Evolutionary conservation across 257 asterid species (phyloP).

Genomic region (Lithospermum erythrorhizon): DNA sequence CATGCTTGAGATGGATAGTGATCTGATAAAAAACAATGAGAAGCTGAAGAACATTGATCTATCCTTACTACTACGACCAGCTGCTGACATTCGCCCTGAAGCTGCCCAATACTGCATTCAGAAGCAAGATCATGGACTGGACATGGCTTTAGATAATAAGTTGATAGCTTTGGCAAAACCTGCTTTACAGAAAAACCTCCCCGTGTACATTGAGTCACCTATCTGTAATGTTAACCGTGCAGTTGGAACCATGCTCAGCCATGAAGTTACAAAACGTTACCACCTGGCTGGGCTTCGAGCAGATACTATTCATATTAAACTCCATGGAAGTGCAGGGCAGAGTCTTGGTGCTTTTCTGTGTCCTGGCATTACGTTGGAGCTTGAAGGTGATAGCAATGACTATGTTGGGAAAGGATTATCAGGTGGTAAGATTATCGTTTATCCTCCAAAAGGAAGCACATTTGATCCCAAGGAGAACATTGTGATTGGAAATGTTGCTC

Average conservation of each 20-base stretch:
- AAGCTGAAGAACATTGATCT: constrained; percentile 82
- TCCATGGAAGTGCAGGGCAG: constrained; percentile 95
- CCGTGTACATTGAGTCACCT: constrained; percentile 77
- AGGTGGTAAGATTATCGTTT: constrained; percentile 81
- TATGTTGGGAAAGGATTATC: constrained; percentile 98
- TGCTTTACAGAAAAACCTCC: constrained; percentile 68
- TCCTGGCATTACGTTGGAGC: constrained; percentile 88
- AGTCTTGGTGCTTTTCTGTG: constrained; percentile 98
- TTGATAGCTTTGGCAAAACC: constrained; percentile 54
- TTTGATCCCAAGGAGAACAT: constrained; percentile 92
- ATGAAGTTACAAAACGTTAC: constrained; percentile 79
- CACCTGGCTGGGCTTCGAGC: constrained; percentile 67
- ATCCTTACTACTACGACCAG: constrained; percentile 84
- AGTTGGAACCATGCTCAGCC: constrained; percentile 98
- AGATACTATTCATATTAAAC: constrained; percentile 82
- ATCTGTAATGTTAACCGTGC: constrained; percentile 91
- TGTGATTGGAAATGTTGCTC: constrained; percentile 96
- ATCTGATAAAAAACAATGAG: constrained; percentile 58
- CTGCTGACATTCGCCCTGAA: constrained; percentile 94
- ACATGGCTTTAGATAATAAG: constrained; percentile 88
- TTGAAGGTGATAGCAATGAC: constrained; percentile 98
- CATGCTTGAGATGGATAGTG: constrained; percentile 80
- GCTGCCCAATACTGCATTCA: constrained; percentile 94
- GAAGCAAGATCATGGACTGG: constrained; percentile 96
- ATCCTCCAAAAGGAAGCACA: constrained; percentile 81